Base-by-base conservation (phyloP, 345 rosid genomes). In the Eutrema yunnanense region DNA sequence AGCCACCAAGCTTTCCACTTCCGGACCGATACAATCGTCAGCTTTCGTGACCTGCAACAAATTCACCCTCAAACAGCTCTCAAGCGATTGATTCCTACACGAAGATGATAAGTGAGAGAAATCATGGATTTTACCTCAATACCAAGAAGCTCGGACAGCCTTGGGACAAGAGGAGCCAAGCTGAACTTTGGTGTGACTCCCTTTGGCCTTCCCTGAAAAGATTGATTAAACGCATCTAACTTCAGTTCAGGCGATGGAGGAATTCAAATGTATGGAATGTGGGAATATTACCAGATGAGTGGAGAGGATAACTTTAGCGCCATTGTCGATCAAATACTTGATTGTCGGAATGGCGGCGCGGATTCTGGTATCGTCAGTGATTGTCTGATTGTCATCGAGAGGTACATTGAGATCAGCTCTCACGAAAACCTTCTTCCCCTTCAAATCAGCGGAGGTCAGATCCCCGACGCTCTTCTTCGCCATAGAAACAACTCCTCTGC, bases 391-490 rank as follows among this genome's bases (percentile, higher is more conserved):
- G 43, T 90, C 96, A 73, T 92, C 96, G 19, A 92, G 79, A 59
- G 98, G 98, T 49, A 92, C 98, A 79, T 92, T 92, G 65, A 92
- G 82, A 67, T 92, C 96, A 71, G 86, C 98, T 74, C 98, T 84
- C 40, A 92, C 96, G 75, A 90, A 88, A 47, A 90, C 98, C 65
- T 73, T 92, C 87, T 92, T 92, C 78, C 96, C 98, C 62, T 92
- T 90, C 84, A 90, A 80, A 67, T 87, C 98, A 30, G 93, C 79
- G 0, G 65, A 84, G 3, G 76, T 74, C 84, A 93, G 69, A 63
- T 87, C 96, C 42, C 96, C 96, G 2, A 90, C 94, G 63, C 98
- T 93, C 92, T 86, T 93, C 96, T 93, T 93, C 32, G 89, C 94
- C 94, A 85, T 86, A 1, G 89, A 81, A n/a, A 89, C 86, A 10